Percentiles rank a stretch among this genome's conserved stretches.
Conservation (phyloP, 78 protist genomes). For the Dictyostelium intermedium region DNA sequence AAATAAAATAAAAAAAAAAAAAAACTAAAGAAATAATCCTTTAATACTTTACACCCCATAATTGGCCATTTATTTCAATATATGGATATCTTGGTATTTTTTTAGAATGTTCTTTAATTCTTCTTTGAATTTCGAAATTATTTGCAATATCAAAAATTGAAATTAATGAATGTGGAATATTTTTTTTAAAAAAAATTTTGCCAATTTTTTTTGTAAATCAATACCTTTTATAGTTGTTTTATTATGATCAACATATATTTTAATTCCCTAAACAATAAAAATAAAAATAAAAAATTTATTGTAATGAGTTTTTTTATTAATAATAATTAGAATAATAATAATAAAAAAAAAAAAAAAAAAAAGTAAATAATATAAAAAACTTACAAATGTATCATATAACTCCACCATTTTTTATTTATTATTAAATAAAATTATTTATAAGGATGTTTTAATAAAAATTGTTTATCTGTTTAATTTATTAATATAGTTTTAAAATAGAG, state of each 20-base stretch:
- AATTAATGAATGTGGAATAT: conserved; percentile 29
- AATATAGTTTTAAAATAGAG: neutral
- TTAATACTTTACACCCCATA: conserved; percentile 71
- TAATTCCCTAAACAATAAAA: conserved; percentile 35
- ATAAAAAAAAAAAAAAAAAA: no score
- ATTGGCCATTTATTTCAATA: conserved; percentile 58
- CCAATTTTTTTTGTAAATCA: conserved; percentile 29
- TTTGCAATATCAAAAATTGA: conserved; percentile 69
- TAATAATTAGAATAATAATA: no score
- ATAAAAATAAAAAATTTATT: neutral
- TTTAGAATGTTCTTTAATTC: conserved; percentile 45
- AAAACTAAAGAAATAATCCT: no score
- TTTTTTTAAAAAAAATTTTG: conserved; percentile 32
- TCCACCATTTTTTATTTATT: neutral
- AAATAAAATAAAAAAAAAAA: neutral
- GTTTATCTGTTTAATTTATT: neutral
- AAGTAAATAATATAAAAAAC: neutral
- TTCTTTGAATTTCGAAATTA: conserved; percentile 49
- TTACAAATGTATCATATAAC: conserved; percentile 19
- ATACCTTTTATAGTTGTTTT: conserved; percentile 59
- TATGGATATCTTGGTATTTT: conserved; percentile 73
- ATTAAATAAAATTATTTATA: neutral
- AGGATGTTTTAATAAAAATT: neutral
- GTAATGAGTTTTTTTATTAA: no score
- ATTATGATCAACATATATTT: conserved; percentile 68